phyloP scores from a whole-genome alignment of 2,329 filamentous ascomycete genomes.

The Trichoderma sp. region DNA sequence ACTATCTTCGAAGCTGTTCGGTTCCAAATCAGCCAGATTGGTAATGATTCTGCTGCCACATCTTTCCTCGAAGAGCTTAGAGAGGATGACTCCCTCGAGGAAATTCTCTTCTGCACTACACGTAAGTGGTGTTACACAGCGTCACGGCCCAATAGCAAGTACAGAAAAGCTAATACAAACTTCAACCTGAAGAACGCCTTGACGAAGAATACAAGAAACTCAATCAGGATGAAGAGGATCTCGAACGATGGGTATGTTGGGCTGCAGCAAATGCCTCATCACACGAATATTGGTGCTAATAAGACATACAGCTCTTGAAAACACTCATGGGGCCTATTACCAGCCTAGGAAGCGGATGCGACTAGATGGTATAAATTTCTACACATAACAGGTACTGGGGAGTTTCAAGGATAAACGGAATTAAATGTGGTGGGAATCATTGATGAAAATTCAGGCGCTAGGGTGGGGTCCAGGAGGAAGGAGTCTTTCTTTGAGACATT shows the following conservation, averaged over 20 bases:
- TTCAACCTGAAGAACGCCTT: not conserved
- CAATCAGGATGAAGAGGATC: not conserved
- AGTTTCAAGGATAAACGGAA: not conserved
- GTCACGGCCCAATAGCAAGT: not conserved
- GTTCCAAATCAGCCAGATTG: conserved; percentile 17
- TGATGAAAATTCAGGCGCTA: not conserved
- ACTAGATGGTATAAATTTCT: not conserved
- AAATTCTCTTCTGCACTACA: not conserved
- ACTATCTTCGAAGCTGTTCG: not conserved
- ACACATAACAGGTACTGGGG: not conserved
- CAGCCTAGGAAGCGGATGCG: not conserved
- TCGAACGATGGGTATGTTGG: conserved; percentile 18
- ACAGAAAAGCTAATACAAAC: not conserved
- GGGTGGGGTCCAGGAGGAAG: not conserved
- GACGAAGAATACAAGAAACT: conserved; percentile 9
- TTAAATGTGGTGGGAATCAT: not conserved
- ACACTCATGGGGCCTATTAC: not conserved
- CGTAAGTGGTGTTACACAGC: not conserved
- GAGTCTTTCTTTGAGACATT: not conserved
- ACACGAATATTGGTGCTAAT: not conserved
- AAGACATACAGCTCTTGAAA: not conserved
- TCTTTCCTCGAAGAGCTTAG: not conserved
- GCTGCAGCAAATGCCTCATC: too few relatives aligned
- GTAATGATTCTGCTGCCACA: not conserved
- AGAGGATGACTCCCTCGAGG: not conserved